phyloP scores from a whole-genome alignment of 805 yeast species.

The Debaryomyces maramus region DNA sequence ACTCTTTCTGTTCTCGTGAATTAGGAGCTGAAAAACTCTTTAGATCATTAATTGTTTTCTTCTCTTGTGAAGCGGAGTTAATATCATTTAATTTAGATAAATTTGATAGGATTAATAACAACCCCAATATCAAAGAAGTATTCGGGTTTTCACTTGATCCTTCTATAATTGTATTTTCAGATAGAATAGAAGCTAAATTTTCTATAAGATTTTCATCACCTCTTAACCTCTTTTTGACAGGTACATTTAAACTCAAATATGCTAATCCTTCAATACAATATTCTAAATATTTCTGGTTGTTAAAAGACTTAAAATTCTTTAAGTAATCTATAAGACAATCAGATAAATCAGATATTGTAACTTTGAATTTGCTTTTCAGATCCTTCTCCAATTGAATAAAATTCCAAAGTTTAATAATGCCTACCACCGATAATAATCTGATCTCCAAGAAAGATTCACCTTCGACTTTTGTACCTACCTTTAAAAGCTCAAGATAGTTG shows the following conservation, averaged over 20 bases:
- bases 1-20: conserved; percentile 12
- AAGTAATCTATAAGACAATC: conserved; percentile 11
- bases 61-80: conserved; percentile 23
- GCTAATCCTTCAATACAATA: conserved; percentile 48
- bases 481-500: conserved; percentile 42
- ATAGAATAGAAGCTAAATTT: conserved; percentile 13
- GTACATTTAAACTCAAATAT: conserved; percentile 42
- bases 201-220: conserved; percentile 31
- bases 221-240: conserved; percentile 34
- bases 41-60: conserved; percentile 33
- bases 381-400: conserved; percentile 33
- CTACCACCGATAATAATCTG: conserved; percentile 42
- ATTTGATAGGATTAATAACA: conserved; percentile 41
- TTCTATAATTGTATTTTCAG: conserved; percentile 2
- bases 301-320: conserved; percentile 3
- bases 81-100: conserved; percentile 33
- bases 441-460: conserved; percentile 14
- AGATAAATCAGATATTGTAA: conserved; percentile 11
- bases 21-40: conserved; percentile 36
- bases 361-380: conserved; percentile 6
- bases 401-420: conserved; percentile 59
- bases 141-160: conserved; percentile 6
- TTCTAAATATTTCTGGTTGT: conserved; percentile 12
- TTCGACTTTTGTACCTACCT: conserved; percentile 29
- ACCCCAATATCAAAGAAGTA: conserved; percentile 38